Conservation (phyloP, 805 yeast species). For the Myxozyma nipponensis region DNA sequence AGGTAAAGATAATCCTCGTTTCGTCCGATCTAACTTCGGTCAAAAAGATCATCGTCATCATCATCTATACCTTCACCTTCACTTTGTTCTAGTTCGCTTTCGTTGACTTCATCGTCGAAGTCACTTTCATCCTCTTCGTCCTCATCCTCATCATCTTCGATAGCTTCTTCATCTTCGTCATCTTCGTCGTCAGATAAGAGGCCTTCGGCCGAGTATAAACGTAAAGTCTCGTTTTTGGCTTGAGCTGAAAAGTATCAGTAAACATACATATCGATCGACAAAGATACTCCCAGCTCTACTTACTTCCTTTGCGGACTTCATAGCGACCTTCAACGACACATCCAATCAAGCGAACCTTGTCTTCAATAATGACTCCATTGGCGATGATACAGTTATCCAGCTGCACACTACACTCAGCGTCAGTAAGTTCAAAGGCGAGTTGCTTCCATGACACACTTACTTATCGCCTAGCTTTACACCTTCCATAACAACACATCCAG, state of each 20-base stretch:
- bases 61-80: constrained; percentile 27
- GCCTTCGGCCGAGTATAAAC: constrained; percentile 41
- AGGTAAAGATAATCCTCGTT: too few relatives aligned
- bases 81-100: constrained; percentile 17
- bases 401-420: constrained; percentile 31
- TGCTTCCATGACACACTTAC: constrained; percentile 30
- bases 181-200: constrained; percentile 34
- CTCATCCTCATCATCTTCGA: constrained; percentile 14
- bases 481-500: constrained; percentile 77
- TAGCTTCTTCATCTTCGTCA: constrained; percentile 27
- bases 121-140: constrained; percentile 17
- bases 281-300: constrained; percentile 31
- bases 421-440: neutral
- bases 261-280: constrained; percentile 27
- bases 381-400: constrained; percentile 90
- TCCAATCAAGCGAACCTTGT: constrained; percentile 63
- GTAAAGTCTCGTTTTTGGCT: constrained; percentile 37
- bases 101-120: constrained; percentile 21
- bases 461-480: constrained; percentile 75
- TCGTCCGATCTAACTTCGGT: constrained; percentile 8
- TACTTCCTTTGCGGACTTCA: constrained; percentile 54
- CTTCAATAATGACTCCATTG: constrained; percentile 54
- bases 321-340: constrained; percentile 85
- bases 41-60: constrained; percentile 28
- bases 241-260: constrained; percentile 27